Evolutionary conservation across 495 filamentous ascomycete genomes (phyloP).

Genomic region (Aspergillus incahuasiensis): DNA sequence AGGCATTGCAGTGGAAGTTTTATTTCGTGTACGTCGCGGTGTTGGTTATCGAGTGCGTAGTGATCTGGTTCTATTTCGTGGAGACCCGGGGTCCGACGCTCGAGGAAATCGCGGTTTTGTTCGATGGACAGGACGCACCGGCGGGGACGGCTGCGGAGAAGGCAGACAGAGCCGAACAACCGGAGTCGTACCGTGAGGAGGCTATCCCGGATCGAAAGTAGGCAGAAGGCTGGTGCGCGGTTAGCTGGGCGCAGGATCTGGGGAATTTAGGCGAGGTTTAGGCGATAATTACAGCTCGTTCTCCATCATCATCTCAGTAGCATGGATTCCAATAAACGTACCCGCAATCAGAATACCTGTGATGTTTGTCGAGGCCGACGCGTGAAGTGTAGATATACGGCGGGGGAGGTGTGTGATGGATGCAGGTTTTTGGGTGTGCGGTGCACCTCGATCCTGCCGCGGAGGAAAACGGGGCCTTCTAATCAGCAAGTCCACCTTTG

Average conservation of each 20-base stretch:
- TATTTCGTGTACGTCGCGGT: constrained; percentile 22
- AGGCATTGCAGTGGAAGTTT: constrained; percentile 49
- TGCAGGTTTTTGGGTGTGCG: too few relatives aligned
- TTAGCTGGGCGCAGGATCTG: too few relatives aligned
- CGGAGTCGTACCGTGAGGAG: not conserved
- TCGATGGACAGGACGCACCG: not conserved
- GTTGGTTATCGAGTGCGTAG: not conserved
- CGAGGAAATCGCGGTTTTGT: not conserved
- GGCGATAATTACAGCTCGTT: not conserved
- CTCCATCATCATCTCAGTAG: not conserved
- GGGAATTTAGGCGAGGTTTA: too few relatives aligned
- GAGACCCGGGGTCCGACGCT: not conserved
- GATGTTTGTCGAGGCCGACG: too few relatives aligned
- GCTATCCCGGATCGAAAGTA: not conserved
- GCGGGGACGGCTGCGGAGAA: not conserved
- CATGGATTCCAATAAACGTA: too few relatives aligned
- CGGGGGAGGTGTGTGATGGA: too few relatives aligned
- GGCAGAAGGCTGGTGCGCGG: not conserved
- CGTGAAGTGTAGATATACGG: too few relatives aligned
- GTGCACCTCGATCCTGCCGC: too few relatives aligned
- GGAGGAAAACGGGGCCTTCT: too few relatives aligned
- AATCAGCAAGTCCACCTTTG: too few relatives aligned
- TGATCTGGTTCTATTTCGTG: not conserved
- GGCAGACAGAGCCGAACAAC: not conserved
- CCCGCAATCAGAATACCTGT: too few relatives aligned